Conservation (phyloP, 257 asterid genomes). For the Primulina eburnea region DNA sequence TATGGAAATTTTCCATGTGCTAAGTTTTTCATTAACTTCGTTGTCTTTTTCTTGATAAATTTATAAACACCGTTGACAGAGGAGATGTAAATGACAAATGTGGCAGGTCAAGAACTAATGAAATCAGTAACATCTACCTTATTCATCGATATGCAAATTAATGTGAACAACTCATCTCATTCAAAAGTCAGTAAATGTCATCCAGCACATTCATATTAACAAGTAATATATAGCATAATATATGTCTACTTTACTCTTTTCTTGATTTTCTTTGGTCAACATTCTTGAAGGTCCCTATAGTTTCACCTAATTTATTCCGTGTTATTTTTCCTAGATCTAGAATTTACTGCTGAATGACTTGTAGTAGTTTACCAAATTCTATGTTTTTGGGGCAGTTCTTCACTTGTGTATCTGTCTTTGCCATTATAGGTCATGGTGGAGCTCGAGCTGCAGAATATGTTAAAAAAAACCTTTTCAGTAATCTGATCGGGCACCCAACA, state of each 20-base stretch:
- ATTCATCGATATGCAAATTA: not conserved
- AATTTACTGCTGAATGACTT: not conserved
- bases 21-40: not conserved
- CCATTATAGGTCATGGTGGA: conserved; percentile 86
- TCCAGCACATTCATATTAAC: not conserved
- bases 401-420: conserved; percentile 15
- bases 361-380: not conserved
- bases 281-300: not conserved
- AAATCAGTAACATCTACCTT: not conserved
- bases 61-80: not conserved
- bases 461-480: conserved; percentile 85
- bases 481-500: conserved; percentile 87
- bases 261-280: not conserved
- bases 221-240: not conserved
- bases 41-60: not conserved
- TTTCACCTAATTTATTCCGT: not conserved
- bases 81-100: not conserved
- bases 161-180: not conserved
- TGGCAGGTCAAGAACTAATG: not conserved
- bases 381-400: not conserved
- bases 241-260: not conserved
- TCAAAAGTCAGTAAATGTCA: not conserved
- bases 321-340: not conserved
- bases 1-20: not conserved
- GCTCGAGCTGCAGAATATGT: conserved; percentile 99